Evolutionary conservation across 371 early-diverging fungal species (phyloP).

Genomic region (Rhizopus microsporus): DNA sequence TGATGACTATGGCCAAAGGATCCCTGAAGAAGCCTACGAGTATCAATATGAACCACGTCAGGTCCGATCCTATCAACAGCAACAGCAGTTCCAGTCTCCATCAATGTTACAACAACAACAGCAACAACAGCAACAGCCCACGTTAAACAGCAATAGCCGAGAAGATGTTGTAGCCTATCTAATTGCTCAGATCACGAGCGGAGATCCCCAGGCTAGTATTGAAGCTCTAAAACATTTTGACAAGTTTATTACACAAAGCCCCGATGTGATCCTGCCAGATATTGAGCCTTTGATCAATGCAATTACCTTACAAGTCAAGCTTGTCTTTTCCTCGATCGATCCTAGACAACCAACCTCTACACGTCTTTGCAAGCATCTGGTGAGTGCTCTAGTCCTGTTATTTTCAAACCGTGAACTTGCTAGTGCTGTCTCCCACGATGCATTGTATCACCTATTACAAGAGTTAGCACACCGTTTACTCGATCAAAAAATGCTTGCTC

Average conservation of each 20-base stretch:
- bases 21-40: conserved; percentile 19
- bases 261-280: conserved; percentile 61
- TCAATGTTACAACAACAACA: conserved; percentile 10
- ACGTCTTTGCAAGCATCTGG: conserved; percentile 76
- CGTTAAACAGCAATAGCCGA: conserved; percentile 16
- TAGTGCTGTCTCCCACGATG: conserved; percentile 55
- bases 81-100: background rate
- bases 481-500: conserved; percentile 68
- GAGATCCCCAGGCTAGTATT: conserved; percentile 69
- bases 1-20: conserved; percentile 38
- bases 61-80: conserved; percentile 20
- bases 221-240: conserved; percentile 85
- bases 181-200: conserved; percentile 75
- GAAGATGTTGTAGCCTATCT: conserved; percentile 66
- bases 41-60: conserved; percentile 22
- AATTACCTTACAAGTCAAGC: conserved; percentile 75
- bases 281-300: conserved; percentile 73
- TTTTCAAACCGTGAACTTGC: conserved; percentile 74
- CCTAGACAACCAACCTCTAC: conserved; percentile 44
- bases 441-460: conserved; percentile 68
- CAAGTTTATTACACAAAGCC: conserved; percentile 53
- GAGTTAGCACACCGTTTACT: conserved; percentile 79
- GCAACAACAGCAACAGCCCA: conserved; percentile 17
- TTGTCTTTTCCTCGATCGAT: conserved; percentile 72
- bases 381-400: conserved; percentile 75